Base-by-base conservation (phyloP, 2,329 filamentous ascomycete species). In the Alternaria postmessia region DNA sequence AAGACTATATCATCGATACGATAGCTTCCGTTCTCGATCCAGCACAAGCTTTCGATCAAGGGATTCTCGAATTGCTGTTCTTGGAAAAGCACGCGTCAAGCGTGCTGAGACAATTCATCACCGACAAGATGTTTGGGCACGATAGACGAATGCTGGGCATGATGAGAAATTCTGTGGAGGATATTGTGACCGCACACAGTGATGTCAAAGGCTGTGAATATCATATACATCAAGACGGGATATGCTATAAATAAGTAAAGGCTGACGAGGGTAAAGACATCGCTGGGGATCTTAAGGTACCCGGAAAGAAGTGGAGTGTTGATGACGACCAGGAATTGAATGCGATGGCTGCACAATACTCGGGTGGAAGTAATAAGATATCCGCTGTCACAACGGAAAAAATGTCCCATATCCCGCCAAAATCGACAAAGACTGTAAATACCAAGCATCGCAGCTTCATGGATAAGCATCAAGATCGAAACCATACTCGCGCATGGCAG, bases 1-100 rank as follows among this genome's bases (percentile, higher is more conserved):
- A 67, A 26, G 64, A 67, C 38, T 54, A 62, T 39, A 46, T 67
- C 14, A 61, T 67, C 24, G 64, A 65, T 22, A 42, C 41, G 3
- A 51, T 67, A 20, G 5, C 46, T 0, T 22, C 12, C 5, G 14
- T 57, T 14, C 43, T 65, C 7, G 34, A 57, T 20, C 30, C 56
- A 1, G 51, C 57, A 3, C 65, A 67, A 18, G 51, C 39, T 1
- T 56, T 58, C 4, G 60, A 65, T 36, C n/a, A 58, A 6, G 51
- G 57, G 14, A 36, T 67, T 0, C 26, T 65, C 2, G 60, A 57
- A 7, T 14, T 57, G 1, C 26, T 65, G 4, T 62, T 62, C 9
- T 5, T 65, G 5, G 65, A 67, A 11, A 56, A 57, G 5, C 42
- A 52, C 1, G 61, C 43, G 7, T 56, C 59, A 0, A 28, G 26